A percentile compares a stretch with the other conserved stretches of the same genome.
Evolutionary conservation across 2,329 filamentous ascomycete genomes (phyloP).

Genomic region (Hypocreales sp.): DNA sequence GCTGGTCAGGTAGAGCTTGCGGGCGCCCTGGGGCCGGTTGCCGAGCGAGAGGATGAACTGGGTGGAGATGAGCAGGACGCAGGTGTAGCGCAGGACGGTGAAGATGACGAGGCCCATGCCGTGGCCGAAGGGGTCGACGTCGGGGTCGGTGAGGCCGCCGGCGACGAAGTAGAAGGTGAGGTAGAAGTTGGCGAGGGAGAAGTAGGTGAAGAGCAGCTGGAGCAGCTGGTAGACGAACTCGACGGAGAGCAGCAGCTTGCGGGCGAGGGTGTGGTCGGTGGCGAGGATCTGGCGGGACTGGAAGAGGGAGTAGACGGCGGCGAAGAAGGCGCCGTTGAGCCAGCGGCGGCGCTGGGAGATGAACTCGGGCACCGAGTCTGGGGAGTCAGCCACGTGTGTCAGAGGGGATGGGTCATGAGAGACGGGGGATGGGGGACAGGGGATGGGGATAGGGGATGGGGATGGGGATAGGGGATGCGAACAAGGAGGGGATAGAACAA

Average conservation of each 20-base stretch:
- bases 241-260: slow-evolving; percentile 84
- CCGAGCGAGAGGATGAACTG: slow-evolving; percentile 96
- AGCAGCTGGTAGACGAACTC: slow-evolving; percentile 94
- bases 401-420: too few relatives aligned
- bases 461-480: too few relatives aligned
- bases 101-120: slow-evolving; percentile 76
- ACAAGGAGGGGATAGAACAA: too few relatives aligned
- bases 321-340: slow-evolving; percentile 98
- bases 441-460: not conserved
- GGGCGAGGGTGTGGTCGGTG: slow-evolving; percentile 78
- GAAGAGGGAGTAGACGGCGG: slow-evolving; percentile 89
- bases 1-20: slow-evolving; percentile 72
- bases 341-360: slow-evolving; percentile 91
- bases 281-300: slow-evolving; percentile 88
- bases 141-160: slow-evolving; percentile 66
- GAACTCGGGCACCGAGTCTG: slow-evolving; percentile 87
- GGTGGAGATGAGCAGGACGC: slow-evolving; percentile 74
- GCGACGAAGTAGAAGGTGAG: slow-evolving; percentile 97
- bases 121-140: slow-evolving; percentile 83
- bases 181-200: slow-evolving; percentile 97
- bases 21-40: slow-evolving; percentile 88
- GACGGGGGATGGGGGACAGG: too few relatives aligned
- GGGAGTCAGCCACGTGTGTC: too few relatives aligned
- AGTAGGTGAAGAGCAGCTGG: slow-evolving; percentile 88
- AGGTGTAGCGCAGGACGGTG: slow-evolving; percentile 68